Evolutionary conservation across 129 eudicot genomes (phyloP), one percentile per base, ranked within the genome.

Genomic region (Sambucus nigra): DNA sequence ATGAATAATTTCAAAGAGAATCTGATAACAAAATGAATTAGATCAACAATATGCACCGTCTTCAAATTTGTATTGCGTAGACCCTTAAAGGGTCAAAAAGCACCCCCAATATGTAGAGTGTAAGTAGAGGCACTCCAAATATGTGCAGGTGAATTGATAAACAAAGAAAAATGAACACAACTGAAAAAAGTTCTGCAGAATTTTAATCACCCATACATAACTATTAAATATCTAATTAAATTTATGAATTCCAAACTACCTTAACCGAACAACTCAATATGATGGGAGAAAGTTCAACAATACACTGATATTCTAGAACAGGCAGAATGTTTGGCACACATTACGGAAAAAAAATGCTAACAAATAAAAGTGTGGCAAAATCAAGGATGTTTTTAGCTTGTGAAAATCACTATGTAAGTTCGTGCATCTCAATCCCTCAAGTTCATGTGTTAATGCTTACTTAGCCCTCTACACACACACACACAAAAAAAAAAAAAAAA

Each of bases 1-100:
- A 47, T 44, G 23, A n/a, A 15, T n/a, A 6, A 15, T 7, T 57
- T 58, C 23, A 51, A 47, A 61, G 29, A 25, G 11, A 62, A 41
- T 5, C 20, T 18, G 1, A 2, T 0, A 68, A 33, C 33, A 16
- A 29, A 47, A 25, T 29, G n/a, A 45, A 12, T 7, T 1, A 6
- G 27, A 46, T 12, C 22, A 15, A 15, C 16, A 18, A 6, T 5
- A 23, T 25, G 51, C 42, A 44, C 35, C 25, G 32, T 13, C 5
- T 13, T 42, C 19, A 42, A 15, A 42, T 42, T 42, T 20, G 16
- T 15, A 42, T 42, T 40, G 46, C 3, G 3, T 9, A 11, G 38
- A 31, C 0, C 38, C 38, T 9, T 40, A 7, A 40, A 40, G n/a
- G 35, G 35, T 29, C 35, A 35, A 15, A 8, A 7, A 35, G 42